Evolutionary conservation across 2,329 filamentous ascomycete species (phyloP), one percentile per base, ranked within the genome.

Genomic region (Diaporthe citri): DNA sequence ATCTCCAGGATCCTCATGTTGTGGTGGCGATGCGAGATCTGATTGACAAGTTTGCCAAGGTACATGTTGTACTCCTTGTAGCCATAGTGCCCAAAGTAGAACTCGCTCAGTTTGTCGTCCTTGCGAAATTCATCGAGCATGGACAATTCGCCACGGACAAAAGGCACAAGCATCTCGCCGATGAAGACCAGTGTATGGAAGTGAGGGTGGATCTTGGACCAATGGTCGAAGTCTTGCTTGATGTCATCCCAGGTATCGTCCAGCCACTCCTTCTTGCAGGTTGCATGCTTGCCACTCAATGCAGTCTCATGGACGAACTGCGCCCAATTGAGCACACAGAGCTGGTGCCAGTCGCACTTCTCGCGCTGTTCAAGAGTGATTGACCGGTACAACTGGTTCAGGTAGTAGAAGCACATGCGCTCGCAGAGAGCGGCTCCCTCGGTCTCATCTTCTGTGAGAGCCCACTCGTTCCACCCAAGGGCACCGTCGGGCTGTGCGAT

Each of bases 1-100:
- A 85, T 80, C 34, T 80, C 79, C 5, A 87, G 73, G 34, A 87
- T 80, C 3, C 82, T 82, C 48, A 83, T 78, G 28, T 82, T 80
- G 0, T 70, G 75, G 20, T 75, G 55, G 5, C 62, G 52, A 81
- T 85, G 59, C 0, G 79, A 75, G 43, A 88, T 80, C 31, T 83
- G 82, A 8, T 80, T 79, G 25, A 83, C 78, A 25, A 84, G 78
- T 3, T 75, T 69, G 22, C 78, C 81, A 9, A 82, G 25, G 17
- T 76, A 78, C 4, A 74, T 28, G 34, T 79, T 77, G 43, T 69
- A 71, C 70, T 72, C 70, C 69, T 78, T 60, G n/a, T 67, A 67
- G 17, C 75, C 76, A 28, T 66, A 43, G 10, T 57, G 71, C 1
- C 74, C 25, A 31, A 3, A 62, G 64, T 84, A 83, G 59, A 82